Conservation (phyloP, 768 basidiomycete species). For the Leccinum obscurum region DNA sequence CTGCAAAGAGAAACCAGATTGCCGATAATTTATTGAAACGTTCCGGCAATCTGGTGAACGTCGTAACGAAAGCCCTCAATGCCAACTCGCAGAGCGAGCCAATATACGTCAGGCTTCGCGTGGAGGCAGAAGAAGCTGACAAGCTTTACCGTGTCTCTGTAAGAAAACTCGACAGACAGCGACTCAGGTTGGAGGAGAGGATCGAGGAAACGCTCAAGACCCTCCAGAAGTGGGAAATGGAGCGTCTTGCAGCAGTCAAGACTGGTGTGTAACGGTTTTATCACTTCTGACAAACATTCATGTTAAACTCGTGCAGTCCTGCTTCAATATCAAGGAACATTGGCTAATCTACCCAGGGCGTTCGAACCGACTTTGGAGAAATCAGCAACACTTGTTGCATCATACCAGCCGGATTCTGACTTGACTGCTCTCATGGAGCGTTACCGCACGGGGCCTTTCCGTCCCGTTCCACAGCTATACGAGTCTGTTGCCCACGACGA, state of each 20-base stretch:
- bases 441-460: constrained; percentile 91
- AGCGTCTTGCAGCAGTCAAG: constrained; percentile 81
- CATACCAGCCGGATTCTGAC: constrained; percentile 88
- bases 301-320: constrained; percentile 49
- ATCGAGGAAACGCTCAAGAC: constrained; percentile 80
- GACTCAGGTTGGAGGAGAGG: constrained; percentile 83
- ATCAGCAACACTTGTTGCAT: constrained; percentile 72
- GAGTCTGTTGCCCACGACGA: constrained; percentile 83
- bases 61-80: constrained; percentile 72
- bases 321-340: constrained; percentile 82
- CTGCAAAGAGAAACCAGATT: constrained; percentile 35
- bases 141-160: constrained; percentile 75
- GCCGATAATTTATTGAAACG: constrained; percentile 65
- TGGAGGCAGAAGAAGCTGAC: constrained; percentile 82
- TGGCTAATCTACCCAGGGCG: constrained; percentile 69
- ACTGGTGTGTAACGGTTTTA: constrained; percentile 50
- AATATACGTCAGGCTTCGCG: constrained; percentile 63
- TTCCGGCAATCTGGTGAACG: constrained; percentile 65
- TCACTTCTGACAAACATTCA: background rate
- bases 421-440: constrained; percentile 86
- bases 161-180: constrained; percentile 79
- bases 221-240: constrained; percentile 84
- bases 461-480: constrained; percentile 81
- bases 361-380: constrained; percentile 65
- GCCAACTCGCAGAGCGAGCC: constrained; percentile 55